Evolutionary conservation across 345 rosid genomes (phyloP), one percentile per base, ranked within the genome.

Genomic region (Hypericum perforatum): DNA sequence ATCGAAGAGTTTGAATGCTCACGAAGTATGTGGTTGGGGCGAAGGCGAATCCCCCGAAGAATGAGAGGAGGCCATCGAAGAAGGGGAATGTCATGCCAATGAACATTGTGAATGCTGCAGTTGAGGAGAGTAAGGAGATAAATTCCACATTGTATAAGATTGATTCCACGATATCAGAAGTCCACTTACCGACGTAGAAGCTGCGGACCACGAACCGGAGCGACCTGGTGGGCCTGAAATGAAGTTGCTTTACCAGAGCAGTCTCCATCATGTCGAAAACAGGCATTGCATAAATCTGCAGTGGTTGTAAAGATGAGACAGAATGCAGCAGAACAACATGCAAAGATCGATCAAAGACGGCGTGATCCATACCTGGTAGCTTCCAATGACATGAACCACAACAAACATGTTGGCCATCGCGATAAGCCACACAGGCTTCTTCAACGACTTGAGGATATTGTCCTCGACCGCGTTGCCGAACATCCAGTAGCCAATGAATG

Each of bases 321-420:
- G 29, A 13, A 6, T 0, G 0, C 7, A 6, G 0, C 6, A 39
- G 37, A 37, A 37, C 22, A 42, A 16, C 11, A 52, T 60, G 4
- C 9, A n/a, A 29, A 29, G 5, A 46, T 51, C 32, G 16, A 40
- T 58, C 9, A 16, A 58, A n/a, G n/a, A n/a, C n/a, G n/a, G n/a
- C n/a, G n/a, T n/a, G 1, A 2, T 9, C 7, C 29, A 6, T 53
- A 76, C 89, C 87, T 86, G 96, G 68, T 86, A 87, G 68, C 98
- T 91, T 43, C 98, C 98, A 6, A 81, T 85, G 70, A 87, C 98
- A 63, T 91, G 96, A 47, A 91, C 71, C 6, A 91, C 95, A 13
- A 91, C 98, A 92, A 91, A 86, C n/a, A 86, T 63, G 59, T 91
- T 87, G 37, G 98, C 98, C 9, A 89, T 64, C 41, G 96, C 92